These are phyloP conservation scores for Labyrinthula sp. DNA, from an alignment of 352 stramenopile species.

Conservation along the genomic window DNA sequence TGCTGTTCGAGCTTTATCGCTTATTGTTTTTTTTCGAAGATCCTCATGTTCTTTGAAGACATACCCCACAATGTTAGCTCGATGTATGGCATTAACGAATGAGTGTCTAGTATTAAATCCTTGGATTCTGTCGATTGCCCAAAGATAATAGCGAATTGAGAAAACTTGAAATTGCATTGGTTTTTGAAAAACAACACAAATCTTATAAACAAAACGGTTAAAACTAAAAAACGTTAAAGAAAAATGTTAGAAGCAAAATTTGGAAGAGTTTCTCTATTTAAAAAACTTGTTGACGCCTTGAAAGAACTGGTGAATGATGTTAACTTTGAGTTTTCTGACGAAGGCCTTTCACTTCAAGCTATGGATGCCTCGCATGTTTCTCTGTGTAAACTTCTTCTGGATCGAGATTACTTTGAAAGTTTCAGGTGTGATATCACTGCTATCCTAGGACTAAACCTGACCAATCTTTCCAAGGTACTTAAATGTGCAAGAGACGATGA, in stretches of 20 bases:
- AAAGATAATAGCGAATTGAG: too few species aligned
- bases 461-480: slow-evolving; percentile 95
- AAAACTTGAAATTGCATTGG: too few species aligned
- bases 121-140: too few species aligned
- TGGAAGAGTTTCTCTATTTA: slow-evolving; percentile 80
- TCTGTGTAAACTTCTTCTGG: slow-evolving; percentile 76
- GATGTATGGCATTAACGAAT: too few species aligned
- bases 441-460: slow-evolving; percentile 83
- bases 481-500: slow-evolving; percentile 97
- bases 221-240: slow-evolving; percentile 28
- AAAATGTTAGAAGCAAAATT: slow-evolving; percentile 97
- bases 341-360: slow-evolving; percentile 54
- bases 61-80: too few species aligned
- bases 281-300: slow-evolving; percentile 96
- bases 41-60: too few species aligned
- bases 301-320: slow-evolving; percentile 96
- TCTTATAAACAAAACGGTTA: too few species aligned
- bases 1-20: too few species aligned
- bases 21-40: too few species aligned
- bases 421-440: slow-evolving; percentile 93
- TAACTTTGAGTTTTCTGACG: slow-evolving; percentile 85
- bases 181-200: too few species aligned
- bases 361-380: slow-evolving; percentile 99
- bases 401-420: slow-evolving; percentile 80
- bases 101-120: too few species aligned